phyloP scores from a whole-genome alignment of 495 filamentous ascomycete species.

The Tuber magnatum region DNA sequence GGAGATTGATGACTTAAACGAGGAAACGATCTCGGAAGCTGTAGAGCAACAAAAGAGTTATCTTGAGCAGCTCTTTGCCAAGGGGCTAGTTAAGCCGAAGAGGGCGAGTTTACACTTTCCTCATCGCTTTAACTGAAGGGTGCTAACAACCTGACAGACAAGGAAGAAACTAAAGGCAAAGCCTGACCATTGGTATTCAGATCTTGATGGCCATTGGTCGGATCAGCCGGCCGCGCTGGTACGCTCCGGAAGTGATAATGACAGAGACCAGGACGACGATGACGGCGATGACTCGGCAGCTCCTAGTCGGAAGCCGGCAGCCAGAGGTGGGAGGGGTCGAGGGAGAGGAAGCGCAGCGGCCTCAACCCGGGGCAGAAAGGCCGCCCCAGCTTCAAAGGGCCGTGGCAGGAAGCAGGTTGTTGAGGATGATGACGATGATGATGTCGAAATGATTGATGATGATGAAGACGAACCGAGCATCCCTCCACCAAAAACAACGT shows the following conservation, averaged over 20 bases:
- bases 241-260: constrained; percentile 46
- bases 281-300: constrained; percentile 34
- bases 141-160: constrained; percentile 41
- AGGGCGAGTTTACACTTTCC: constrained; percentile 29
- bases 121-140: background rate
- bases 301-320: constrained; percentile 42
- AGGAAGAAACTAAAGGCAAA: constrained; percentile 63
- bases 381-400: constrained; percentile 46
- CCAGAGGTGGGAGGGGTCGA: constrained; percentile 25
- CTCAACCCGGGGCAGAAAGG: constrained; percentile 43
- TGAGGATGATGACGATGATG: constrained; percentile 54
- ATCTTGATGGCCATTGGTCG: constrained; percentile 77
- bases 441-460: constrained; percentile 41
- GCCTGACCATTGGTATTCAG: constrained; percentile 77
- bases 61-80: constrained; percentile 64
- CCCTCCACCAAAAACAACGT: constrained; percentile 47
- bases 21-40: constrained; percentile 55
- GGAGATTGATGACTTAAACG: constrained; percentile 60
- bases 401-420: constrained; percentile 50
- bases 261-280: constrained; percentile 42
- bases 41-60: constrained; percentile 65
- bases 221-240: constrained; percentile 66
- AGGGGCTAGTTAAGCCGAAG: constrained; percentile 57
- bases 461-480: constrained; percentile 58
- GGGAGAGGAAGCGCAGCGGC: constrained; percentile 45